Evolutionary conservation across 1,284 basidiomycete genomes (phyloP).

Genomic region (Sporisorium scitamineum): DNA sequence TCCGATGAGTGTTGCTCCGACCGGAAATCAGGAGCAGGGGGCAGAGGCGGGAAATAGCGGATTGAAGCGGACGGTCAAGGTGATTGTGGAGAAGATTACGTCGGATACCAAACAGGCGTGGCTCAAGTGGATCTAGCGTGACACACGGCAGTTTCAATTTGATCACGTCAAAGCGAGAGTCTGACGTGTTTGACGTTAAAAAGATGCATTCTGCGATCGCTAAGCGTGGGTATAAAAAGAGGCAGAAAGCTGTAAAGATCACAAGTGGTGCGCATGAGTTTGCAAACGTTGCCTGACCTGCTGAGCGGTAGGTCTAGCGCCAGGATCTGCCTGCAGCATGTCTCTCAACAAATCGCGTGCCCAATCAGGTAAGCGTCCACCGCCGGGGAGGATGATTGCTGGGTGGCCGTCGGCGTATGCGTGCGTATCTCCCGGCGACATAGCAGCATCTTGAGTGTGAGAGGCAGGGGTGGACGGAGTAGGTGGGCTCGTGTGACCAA

Average conservation of each 20-base stretch:
- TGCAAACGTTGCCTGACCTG: constrained; percentile 40
- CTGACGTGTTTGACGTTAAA: not conserved
- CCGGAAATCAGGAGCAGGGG: not conserved
- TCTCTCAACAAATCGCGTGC: constrained; percentile 56
- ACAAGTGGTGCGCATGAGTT: not conserved
- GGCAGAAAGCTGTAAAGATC: not conserved
- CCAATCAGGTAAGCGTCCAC: constrained; percentile 59
- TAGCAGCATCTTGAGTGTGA: not conserved
- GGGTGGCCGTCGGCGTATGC: constrained; percentile 63
- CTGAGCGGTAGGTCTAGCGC: constrained; percentile 49
- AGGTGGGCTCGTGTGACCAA: constrained; percentile 3
- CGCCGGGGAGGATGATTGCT: constrained; percentile 63
- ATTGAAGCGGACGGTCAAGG: constrained; percentile 26
- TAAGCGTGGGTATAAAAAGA: constrained; percentile 3
- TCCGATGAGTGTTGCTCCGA: constrained; percentile 5
- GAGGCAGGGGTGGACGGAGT: not conserved
- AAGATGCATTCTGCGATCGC: not conserved
- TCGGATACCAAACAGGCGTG: constrained; percentile 51
- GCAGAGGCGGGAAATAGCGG: not conserved
- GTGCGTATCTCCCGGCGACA: constrained; percentile 7
- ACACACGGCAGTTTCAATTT: too few species aligned
- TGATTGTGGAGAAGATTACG: constrained; percentile 43
- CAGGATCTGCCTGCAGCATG: constrained; percentile 57
- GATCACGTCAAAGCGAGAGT: not conserved
- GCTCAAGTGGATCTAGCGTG: constrained; percentile 44